Conservation (phyloP, 331 rosid genomes). For the Malus hybrid region DNA sequence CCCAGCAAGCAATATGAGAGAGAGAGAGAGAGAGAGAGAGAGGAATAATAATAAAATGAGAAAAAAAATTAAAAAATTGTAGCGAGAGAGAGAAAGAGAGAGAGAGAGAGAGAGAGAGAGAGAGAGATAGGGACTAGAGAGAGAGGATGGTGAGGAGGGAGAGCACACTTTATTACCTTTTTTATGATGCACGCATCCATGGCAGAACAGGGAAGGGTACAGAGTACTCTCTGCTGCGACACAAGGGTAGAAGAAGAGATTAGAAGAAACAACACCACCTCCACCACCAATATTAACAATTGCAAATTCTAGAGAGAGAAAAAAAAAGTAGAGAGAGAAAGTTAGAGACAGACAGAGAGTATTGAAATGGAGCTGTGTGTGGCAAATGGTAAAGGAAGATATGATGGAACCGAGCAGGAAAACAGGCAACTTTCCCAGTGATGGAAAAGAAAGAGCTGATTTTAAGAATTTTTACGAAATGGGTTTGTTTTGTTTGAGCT, state of each 20-base stretch:
- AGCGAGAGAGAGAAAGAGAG: not conserved
- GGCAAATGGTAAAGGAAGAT: not conserved
- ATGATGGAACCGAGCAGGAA: conserved; percentile 1
- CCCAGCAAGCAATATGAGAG: not conserved
- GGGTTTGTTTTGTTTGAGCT: conserved; percentile 15
- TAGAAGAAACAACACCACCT: not conserved
- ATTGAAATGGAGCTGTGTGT: not conserved
- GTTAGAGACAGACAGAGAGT: not conserved
- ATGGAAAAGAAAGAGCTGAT: not conserved
- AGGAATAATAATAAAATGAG: not conserved
- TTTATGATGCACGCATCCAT: conserved; percentile 39
- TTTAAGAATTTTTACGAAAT: not conserved
- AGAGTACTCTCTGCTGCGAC: conserved; percentile 16
- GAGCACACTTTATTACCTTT: conserved; percentile 33
- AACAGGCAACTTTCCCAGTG: not conserved
- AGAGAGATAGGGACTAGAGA: conserved; percentile 16
- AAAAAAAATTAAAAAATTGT: not conserved
- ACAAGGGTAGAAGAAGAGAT: conserved; percentile 1
- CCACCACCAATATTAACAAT: not conserved
- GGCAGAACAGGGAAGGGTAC: conserved; percentile 20
- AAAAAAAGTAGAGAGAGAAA: not conserved
- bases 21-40: not conserved
- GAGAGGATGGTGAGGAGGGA: conserved; percentile 20
- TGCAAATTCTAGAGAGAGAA: not conserved
- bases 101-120: not conserved